Evolutionary conservation across 169 alveolate genomes (phyloP).

Genomic region (Plasmodium gonderi): DNA sequence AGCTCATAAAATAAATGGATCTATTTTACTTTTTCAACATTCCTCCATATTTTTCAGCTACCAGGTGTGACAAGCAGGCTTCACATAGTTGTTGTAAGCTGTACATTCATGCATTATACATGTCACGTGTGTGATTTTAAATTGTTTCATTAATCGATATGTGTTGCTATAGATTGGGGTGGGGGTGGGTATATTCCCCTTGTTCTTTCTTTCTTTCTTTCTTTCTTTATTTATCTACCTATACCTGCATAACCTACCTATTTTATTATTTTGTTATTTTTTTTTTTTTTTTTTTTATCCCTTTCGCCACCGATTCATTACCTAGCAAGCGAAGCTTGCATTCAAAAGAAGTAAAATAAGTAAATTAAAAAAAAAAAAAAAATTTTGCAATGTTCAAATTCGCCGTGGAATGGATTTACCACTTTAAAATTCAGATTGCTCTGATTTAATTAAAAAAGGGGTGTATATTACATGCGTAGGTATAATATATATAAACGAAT

Average conservation of each 20-base stretch:
- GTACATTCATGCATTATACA: no score
- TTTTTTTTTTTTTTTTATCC: neutral
- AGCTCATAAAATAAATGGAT: slow-evolving; percentile 1
- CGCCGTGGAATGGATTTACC: neutral
- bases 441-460: neutral
- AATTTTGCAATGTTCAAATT: neutral
- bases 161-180: no score
- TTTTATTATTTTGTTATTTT: slow-evolving; percentile 2
- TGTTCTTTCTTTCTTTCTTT: no score
- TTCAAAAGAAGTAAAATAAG: neutral
- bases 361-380: neutral
- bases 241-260: no score
- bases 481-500: neutral
- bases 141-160: no score
- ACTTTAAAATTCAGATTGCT: neutral
- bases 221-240: no score
- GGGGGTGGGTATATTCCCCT: no score
- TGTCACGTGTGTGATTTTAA: no score
- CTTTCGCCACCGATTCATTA: no score
- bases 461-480: neutral
- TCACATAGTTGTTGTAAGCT: no score
- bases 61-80: no score
- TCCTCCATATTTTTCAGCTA: neutral
- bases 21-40: neutral
- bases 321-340: no score